Evolutionary conservation across 768 basidiomycete species (phyloP).

Genomic region (Lactarius deliciosus): DNA sequence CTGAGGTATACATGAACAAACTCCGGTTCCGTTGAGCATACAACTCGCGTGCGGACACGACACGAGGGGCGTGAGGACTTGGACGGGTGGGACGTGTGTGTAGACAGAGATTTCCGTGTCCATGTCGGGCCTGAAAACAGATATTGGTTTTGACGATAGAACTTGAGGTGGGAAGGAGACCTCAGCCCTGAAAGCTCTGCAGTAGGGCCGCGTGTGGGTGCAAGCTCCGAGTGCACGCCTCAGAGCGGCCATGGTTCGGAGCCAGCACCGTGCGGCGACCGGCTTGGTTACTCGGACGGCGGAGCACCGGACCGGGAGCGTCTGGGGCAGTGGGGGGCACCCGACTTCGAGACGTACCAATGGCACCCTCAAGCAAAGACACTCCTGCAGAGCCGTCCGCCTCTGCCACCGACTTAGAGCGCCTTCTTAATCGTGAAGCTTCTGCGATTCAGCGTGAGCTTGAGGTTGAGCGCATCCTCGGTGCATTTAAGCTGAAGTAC

Average conservation of each 20-base stretch:
- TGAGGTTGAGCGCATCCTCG: slow-evolving; percentile 88
- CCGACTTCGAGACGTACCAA: neutral
- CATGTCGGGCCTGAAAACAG: neutral
- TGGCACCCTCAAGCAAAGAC: slow-evolving; percentile 15
- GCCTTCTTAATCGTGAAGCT: slow-evolving; percentile 74
- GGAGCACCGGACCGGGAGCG: neutral
- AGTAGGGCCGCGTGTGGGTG: neutral
- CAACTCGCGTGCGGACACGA: slow-evolving; percentile 40
- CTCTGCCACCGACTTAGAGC: slow-evolving; percentile 61
- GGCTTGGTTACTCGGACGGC: neutral
- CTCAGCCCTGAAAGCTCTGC: neutral
- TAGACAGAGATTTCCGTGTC: slow-evolving; percentile 12
- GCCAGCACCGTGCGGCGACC: neutral
- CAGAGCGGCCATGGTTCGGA: neutral
- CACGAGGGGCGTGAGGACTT: slow-evolving; percentile 29
- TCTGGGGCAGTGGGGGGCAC: neutral
- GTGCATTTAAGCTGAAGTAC: slow-evolving; percentile 95
- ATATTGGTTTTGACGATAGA: neutral
- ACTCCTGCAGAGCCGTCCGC: slow-evolving; percentile 17
- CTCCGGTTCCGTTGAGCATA: slow-evolving; percentile 66
- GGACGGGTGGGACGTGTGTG: slow-evolving; percentile 11
- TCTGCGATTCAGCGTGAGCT: slow-evolving; percentile 84
- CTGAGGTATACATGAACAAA: slow-evolving; percentile 80
- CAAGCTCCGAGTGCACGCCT: neutral
- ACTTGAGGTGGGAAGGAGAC: neutral